Conservation (phyloP, 1,284 basidiomycete genomes). For the Moesziomyces parantarcticus region DNA sequence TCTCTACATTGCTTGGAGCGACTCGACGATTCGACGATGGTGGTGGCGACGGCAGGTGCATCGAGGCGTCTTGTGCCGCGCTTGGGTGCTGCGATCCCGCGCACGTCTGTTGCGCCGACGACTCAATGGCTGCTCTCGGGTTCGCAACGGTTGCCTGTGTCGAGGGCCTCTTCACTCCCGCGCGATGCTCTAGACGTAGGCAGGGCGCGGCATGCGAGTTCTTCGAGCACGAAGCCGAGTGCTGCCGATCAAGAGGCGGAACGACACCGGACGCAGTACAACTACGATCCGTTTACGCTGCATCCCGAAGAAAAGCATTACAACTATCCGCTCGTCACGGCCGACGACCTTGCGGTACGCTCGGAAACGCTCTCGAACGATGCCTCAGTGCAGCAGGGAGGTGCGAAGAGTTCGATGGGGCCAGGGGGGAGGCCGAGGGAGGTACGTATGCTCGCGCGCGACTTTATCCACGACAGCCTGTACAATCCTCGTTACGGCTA, state of each 20-base stretch:
- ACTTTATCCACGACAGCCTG: conserved; percentile 95
- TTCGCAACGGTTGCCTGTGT: background rate
- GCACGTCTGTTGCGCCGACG: background rate
- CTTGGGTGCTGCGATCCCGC: background rate
- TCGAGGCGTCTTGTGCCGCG: background rate
- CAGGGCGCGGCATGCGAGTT: conserved; percentile 3
- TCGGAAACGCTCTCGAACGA: background rate
- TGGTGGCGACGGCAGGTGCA: background rate
- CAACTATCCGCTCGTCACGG: conserved; percentile 55
- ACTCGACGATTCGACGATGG: background rate
- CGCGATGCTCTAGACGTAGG: background rate
- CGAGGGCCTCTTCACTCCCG: background rate
- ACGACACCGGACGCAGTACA: conserved; percentile 64
- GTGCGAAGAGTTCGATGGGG: background rate
- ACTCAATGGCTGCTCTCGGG: background rate
- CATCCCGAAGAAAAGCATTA: conserved; percentile 57
- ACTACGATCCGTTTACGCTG: conserved; percentile 63
- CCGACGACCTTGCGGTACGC: conserved; percentile 30
- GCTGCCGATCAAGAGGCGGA: background rate
- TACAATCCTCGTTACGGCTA: conserved; percentile 99
- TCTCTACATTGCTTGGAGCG: too few relatives aligned
- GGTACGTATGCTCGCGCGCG: conserved; percentile 93
- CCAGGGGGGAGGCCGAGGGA: conserved; percentile 72
- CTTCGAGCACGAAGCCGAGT: background rate
- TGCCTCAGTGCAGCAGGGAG: too few relatives aligned